Evolutionary conservation across 2,329 filamentous ascomycete genomes (phyloP).

Genomic region (Huntiella moniliformis): DNA sequence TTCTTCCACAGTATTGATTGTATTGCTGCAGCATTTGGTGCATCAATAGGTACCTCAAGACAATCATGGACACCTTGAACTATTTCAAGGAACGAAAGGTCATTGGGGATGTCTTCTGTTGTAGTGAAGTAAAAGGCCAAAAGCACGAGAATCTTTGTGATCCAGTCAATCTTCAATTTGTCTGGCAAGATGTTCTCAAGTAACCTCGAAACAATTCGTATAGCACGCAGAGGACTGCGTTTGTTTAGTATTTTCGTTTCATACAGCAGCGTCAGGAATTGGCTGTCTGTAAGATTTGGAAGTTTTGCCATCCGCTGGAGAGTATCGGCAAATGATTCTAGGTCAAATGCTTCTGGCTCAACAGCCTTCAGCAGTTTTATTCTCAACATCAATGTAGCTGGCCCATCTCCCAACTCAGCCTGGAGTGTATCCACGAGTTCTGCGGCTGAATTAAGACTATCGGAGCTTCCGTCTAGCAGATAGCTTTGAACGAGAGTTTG

Average conservation of each 20-base stretch:
- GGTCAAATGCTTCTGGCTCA: conserved; percentile 29
- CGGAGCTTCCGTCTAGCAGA: conserved; percentile 26
- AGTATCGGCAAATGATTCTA: conserved; percentile 29
- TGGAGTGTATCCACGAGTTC: conserved; percentile 43
- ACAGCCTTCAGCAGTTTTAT: conserved; percentile 43
- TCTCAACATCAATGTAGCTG: conserved; percentile 47
- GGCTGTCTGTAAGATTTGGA: conserved; percentile 40
- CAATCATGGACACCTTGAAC: conserved; percentile 23
- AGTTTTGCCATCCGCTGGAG: conserved; percentile 42
- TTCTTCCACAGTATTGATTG: conserved; percentile 70
- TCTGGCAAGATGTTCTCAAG: conserved; percentile 36
- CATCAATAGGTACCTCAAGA: conserved; percentile 29
- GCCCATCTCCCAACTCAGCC: conserved; percentile 41
- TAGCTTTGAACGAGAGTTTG: conserved; percentile 42
- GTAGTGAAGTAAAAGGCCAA: conserved; percentile 46
- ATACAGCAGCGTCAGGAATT: conserved; percentile 47
- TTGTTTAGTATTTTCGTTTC: conserved; percentile 47
- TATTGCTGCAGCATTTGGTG: conserved; percentile 44
- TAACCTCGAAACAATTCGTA: conserved; percentile 41
- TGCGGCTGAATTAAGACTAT: conserved; percentile 31
- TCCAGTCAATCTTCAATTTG: conserved; percentile 34
- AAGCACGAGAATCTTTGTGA: conserved; percentile 50
- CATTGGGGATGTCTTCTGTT: conserved; percentile 13
- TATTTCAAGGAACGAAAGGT: conserved; percentile 7
- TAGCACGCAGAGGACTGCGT: conserved; percentile 30